Evolutionary conservation across 177 flowering plant genomes (phyloP), one percentile per base, ranked within the genome.

Genomic region (Vitis hybrid): DNA sequence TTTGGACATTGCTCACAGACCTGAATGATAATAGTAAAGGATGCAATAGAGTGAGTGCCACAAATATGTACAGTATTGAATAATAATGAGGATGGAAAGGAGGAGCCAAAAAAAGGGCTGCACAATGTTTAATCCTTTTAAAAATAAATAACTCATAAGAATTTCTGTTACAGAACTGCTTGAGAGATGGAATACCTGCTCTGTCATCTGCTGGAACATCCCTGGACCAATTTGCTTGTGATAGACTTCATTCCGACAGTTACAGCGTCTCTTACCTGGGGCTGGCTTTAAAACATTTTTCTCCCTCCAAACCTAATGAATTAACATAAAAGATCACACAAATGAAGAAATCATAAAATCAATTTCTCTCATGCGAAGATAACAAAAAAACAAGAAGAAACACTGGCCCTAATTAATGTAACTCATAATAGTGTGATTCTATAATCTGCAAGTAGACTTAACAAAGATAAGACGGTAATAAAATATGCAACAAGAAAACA

Each of bases 161-260:
- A 60, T 29, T 26, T 14, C 21, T 19, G 14, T 60, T 29, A 56
- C 9, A 9, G 64, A 26, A 12, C 22, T 1, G 2, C 14, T 48
- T 26, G 15, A 29, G 31, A 15, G 5, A 48, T 45, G 14, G 65
- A 18, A 66, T 82, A 94, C 99, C 97, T 96, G 94, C 80, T 96
- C 97, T n/a, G 99, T 94, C 88, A 93, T 88, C 84, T 96, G 99
- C 82, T 96, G 99, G 80, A 88, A 94, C 99, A 96, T 96, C 66
- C 97, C 98, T 3, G 98, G 99, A 70, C 95, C 99, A 69, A 96
- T 92, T 85, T 96, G 99, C 79, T 80, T 85, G 82, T 96, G 99
- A 78, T 93, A 89, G 77, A 96, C 94, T 78, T 96, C 99, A 80
- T 96, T 93, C 79, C 98, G 86, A 72, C 99, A 96, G 72, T 96